Conservation (phyloP, 1,284 basidiomycete species). For the Heterobasidion irregulare region DNA sequence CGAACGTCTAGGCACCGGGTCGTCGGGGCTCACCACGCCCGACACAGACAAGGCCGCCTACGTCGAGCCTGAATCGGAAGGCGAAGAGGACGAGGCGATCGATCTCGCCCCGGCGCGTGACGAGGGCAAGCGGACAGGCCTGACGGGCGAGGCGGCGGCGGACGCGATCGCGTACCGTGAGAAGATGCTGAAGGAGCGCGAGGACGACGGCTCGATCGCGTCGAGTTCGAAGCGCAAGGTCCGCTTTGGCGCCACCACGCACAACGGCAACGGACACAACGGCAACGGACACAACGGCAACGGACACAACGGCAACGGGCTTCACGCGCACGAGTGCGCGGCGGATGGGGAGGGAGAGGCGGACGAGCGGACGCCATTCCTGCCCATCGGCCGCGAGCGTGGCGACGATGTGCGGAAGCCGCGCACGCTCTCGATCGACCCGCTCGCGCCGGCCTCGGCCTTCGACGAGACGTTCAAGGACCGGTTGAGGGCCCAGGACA, state of each 20-base stretch:
- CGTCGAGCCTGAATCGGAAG: slow-evolving; percentile 84
- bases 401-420: slow-evolving; percentile 23
- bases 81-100: slow-evolving; percentile 78
- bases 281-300: not conserved
- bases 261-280: not conserved
- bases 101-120: slow-evolving; percentile 63
- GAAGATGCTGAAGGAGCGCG: slow-evolving; percentile 57
- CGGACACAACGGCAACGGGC: not conserved
- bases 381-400: slow-evolving; percentile 11
- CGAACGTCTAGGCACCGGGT: slow-evolving; percentile 21
- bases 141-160: slow-evolving; percentile 64
- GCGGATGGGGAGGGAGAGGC: slow-evolving; percentile 24
- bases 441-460: slow-evolving; percentile 70
- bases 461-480: slow-evolving; percentile 78
- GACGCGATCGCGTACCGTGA: slow-evolving; percentile 81
- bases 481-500: slow-evolving; percentile 36
- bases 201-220: not conserved
- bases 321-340: slow-evolving; percentile 16
- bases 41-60: slow-evolving; percentile 41
- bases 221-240: not conserved
- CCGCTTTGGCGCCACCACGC: too few species aligned
- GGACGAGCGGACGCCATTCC: not conserved
- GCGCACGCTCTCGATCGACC: slow-evolving; percentile 69
- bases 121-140: slow-evolving; percentile 72
- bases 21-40: slow-evolving; percentile 46